Evolutionary conservation across 441 rosid genomes (phyloP), one percentile per base, ranked within the genome.

Genomic region (Eutrema salsugineum): DNA sequence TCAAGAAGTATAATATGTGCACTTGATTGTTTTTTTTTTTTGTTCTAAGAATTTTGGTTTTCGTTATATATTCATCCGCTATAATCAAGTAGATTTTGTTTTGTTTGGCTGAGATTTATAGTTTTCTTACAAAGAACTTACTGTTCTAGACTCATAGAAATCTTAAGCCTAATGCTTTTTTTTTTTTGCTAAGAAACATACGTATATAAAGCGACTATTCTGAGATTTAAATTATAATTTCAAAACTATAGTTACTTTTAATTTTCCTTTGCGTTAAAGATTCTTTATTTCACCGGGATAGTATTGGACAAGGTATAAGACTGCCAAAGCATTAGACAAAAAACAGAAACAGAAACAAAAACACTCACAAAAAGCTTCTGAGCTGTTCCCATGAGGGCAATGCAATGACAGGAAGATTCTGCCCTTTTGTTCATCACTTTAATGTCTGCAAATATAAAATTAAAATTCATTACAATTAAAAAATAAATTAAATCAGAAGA

Each of bases 301-400:
- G 24, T 14, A 50, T 33, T 36, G 10, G 40, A 40, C 67, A 58
- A 56, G 5, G 19, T 50, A 56, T 8, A 46, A 24, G 48, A 46
- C 42, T 46, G 42, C 28, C 44, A 63, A 48, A 64, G 2, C 22
- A 35, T 32, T 32, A 5, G 39, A 62, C 51, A 57, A 8, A 43
- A 11, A 9, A 53, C 49, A 38, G 28, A 59, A 38, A 19, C 54
- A 68, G 4, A 56, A 57, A 68, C 46, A 57, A 59, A 48, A 28
- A 38, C 6, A 55, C 28, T 35, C 16, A 65, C 47, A 10, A 55
- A 56, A 57, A 27, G 50, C 32, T 56, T 64, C 36, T 9, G 27
- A 72, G 72, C 57, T 65, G 72, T 66, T 66, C 76, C 64, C 56
- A 72, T 44, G 48, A 72, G 61, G 66, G 66, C 72, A 73, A 66